Conservation (phyloP, 1,284 basidiomycete species). For the Cryptococcus sp. region DNA sequence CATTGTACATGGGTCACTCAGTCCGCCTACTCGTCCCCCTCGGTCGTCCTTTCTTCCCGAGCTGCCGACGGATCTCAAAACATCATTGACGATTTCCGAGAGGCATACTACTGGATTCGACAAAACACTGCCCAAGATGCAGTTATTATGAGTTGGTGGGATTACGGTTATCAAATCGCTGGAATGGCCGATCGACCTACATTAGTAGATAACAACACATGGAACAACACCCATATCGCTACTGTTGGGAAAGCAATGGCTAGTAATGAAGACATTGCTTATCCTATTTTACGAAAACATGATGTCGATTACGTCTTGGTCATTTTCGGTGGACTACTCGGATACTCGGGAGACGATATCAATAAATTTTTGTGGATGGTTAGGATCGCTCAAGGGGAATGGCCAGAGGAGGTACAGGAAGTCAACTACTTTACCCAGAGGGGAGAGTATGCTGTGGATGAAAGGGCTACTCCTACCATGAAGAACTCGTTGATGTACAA, state of each 20-base stretch:
- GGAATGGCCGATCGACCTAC: conserved; percentile 86
- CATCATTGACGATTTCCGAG: conserved; percentile 99
- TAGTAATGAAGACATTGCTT: conserved; percentile 86
- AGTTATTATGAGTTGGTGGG: conserved; percentile 99
- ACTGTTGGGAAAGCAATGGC: conserved; percentile 98
- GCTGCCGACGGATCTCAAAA: conserved; percentile 81
- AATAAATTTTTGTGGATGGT: conserved; percentile 99
- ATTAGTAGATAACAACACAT: conserved; percentile 98
- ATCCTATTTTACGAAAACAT: conserved; percentile 93
- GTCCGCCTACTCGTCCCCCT: conserved; percentile 93
- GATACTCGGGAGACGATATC: conserved; percentile 98
- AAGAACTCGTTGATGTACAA: conserved; percentile 96
- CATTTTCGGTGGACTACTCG: conserved; percentile 94
- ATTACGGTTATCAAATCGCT: conserved; percentile 99
- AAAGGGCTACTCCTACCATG: conserved; percentile 83
- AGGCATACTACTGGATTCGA: conserved; percentile 99
- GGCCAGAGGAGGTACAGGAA: conserved; percentile 98
- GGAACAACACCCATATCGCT: conserved; percentile 99
- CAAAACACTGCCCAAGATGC: conserved; percentile 90
- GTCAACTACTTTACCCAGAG: conserved; percentile 87
- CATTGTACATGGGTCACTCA: conserved; percentile 98
- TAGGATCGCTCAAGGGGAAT: conserved; percentile 94
- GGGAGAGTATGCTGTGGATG: conserved; percentile 93
- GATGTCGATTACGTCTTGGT: conserved; percentile 97
- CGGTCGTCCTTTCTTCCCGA: conserved; percentile 83